Conservation (phyloP, 2,329 filamentous ascomycete species). For the Cytospora piceae region DNA sequence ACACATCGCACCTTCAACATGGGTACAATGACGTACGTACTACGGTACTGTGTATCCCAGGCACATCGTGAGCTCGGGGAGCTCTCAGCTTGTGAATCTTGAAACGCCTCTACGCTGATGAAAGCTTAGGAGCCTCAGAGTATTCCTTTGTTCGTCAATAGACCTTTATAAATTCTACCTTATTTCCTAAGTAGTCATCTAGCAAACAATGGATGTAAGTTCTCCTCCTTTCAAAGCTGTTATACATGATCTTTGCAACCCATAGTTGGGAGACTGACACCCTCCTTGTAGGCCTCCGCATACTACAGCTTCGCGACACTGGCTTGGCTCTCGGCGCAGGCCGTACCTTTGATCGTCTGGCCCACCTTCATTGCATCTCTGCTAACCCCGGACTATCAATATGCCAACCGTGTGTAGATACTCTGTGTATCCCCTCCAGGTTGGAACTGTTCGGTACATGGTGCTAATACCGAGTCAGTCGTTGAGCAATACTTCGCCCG, state of each 20-base stretch:
- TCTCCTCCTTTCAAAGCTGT: constrained; percentile 1
- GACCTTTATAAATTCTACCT: background rate
- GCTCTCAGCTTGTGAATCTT: background rate
- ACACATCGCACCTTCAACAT: background rate
- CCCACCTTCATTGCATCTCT: constrained; percentile 52
- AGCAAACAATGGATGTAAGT: constrained; percentile 27
- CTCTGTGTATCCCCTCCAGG: background rate
- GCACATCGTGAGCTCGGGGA: background rate
- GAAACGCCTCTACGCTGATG: background rate
- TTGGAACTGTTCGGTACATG: background rate
- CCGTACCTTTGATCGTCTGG: constrained; percentile 51
- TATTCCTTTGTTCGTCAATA: background rate
- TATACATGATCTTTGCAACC: background rate
- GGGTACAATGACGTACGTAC: background rate
- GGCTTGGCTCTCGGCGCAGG: constrained; percentile 55
- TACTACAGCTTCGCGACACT: constrained; percentile 56
- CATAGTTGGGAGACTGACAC: background rate
- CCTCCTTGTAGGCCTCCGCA: constrained; percentile 48
- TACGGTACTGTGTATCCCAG: background rate
- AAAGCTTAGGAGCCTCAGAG: background rate
- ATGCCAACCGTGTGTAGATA: constrained; percentile 38
- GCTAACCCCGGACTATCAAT: constrained; percentile 42
- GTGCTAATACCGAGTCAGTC: constrained; percentile 15
- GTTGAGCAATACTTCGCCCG: constrained; percentile 77
- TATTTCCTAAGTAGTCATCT: background rate